Evolutionary conservation across 768 basidiomycete species (phyloP).

Genomic region (Jaapia argillacea): DNA sequence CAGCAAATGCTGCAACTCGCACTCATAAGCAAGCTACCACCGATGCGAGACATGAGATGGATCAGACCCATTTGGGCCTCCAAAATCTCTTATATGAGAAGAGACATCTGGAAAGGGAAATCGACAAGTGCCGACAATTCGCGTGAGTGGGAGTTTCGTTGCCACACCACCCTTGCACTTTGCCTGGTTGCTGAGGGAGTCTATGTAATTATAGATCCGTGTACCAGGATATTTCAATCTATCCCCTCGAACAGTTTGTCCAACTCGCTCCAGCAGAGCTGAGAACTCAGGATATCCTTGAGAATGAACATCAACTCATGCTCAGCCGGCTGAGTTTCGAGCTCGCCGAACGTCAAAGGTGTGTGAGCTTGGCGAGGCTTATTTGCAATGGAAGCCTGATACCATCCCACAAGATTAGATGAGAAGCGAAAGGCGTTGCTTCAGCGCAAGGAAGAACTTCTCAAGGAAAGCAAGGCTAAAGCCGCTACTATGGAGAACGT

Average conservation of each 20-base stretch:
- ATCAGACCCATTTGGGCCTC: slow-evolving; percentile 75
- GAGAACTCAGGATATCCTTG: slow-evolving; percentile 46
- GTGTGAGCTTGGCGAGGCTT: slow-evolving; percentile 6
- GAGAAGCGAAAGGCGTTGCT: no score
- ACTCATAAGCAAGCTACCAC: slow-evolving; percentile 60
- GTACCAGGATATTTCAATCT: slow-evolving; percentile 79
- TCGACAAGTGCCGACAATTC: slow-evolving; percentile 87
- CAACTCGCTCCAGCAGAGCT: slow-evolving; percentile 60
- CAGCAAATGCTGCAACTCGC: slow-evolving; percentile 62
- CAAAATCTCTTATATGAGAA: slow-evolving; percentile 88
- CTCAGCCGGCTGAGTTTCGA: slow-evolving; percentile 82
- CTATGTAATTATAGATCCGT: slow-evolving; percentile 46
- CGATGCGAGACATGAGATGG: slow-evolving; percentile 81
- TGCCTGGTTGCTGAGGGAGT: background rate
- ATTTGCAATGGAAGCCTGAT: no score
- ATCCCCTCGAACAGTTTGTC: slow-evolving; percentile 59
- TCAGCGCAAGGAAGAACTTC: slow-evolving; percentile 57
- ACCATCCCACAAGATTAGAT: no score
- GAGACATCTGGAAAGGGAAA: slow-evolving; percentile 83
- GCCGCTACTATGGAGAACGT: slow-evolving; percentile 64
- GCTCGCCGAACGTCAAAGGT: slow-evolving; percentile 84
- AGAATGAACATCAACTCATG: slow-evolving; percentile 77
- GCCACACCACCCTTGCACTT: no score
- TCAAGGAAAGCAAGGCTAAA: slow-evolving; percentile 75
- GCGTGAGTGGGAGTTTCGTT: slow-evolving; percentile 48